Evolutionary conservation across 805 yeast genomes (phyloP).

Genomic region (Teunomyces panamensis): DNA sequence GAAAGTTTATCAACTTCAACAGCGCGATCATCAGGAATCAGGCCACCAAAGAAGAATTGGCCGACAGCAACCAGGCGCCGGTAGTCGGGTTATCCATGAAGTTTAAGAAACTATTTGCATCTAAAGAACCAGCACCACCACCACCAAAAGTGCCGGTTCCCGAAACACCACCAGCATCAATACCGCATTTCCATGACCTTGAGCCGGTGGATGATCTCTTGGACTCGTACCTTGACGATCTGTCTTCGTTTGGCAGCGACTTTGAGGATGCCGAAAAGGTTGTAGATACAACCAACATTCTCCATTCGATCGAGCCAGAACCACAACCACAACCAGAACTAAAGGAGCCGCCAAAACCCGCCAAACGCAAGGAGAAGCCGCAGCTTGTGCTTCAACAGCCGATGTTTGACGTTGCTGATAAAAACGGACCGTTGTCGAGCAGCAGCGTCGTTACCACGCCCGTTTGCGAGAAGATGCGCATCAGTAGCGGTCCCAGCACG

Average conservation of each 20-base stretch:
- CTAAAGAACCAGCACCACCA: background rate
- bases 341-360: background rate
- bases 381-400: slow-evolving; percentile 2
- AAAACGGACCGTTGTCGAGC: slow-evolving; percentile 3
- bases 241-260: slow-evolving; percentile 21
- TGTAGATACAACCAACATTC: slow-evolving; percentile 15
- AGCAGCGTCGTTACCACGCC: slow-evolving; percentile 8
- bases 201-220: slow-evolving; percentile 42
- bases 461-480: background rate
- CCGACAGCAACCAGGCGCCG: background rate
- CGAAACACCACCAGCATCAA: background rate
- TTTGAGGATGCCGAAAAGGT: slow-evolving; percentile 11
- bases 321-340: background rate
- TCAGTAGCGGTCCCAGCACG: slow-evolving; percentile 13
- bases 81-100: slow-evolving; percentile 17
- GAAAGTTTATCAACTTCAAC: slow-evolving; percentile 14
- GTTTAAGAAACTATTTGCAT: slow-evolving; percentile 25
- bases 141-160: background rate
- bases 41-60: background rate
- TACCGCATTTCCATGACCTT: slow-evolving; percentile 13
- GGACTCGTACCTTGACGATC: slow-evolving; percentile 41
- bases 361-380: background rate
- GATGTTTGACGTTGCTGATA: background rate
- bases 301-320: slow-evolving; percentile 1
- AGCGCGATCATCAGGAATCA: slow-evolving; percentile 6